Evolutionary conservation across 192 early-diverging fungal genomes (phyloP), one percentile per base, ranked within the genome.

Genomic region (Umbelopsis sp.): DNA sequence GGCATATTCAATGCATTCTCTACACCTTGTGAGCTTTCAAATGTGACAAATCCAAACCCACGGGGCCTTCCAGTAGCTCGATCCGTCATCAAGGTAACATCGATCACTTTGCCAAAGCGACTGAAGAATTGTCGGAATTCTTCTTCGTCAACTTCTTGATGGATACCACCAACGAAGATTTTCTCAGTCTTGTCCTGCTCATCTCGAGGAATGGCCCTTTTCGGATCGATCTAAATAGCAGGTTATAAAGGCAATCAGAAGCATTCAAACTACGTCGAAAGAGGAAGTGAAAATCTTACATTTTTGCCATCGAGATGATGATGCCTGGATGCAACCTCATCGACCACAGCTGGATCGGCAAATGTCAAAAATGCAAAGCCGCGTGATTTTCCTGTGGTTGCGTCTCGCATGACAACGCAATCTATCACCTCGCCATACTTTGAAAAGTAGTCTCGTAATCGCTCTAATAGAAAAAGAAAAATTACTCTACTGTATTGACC

Each of bases 11-110:
- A 80, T 11, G 92, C 93, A 31, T 86, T 88, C 20, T 97, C 95
- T 22, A 96, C 92, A 16, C 87, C 88, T 38, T 85, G 71, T 36
- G 88, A 84, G 41, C 85, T 86, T 47, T 92, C 93, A 82, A 96
- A 97, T 0, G 94, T 95, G 53, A 97, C 91, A 84, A 97, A 97
- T 12, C 96, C 96, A 83, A 97, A 97, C 8, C 96, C 95, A 45
- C 96, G 92, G 21, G 94, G 91, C 53, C 92, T 87, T n/a, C 93
- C 92, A 1, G 94, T 92, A 66, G 86, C 85, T n/a, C 88, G 85
- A 78, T 96, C 94, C 22, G 86, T 86, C 93, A 96, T 94, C 43
- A 97, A 77, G 7, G 90, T 90, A 54, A 91, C 91, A 74, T 97
- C 95, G 26, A 91, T 78, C 45, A 97, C 91, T 53, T 80, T 85